Conservation (phyloP, 768 basidiomycete genomes). For the Multifurca ochricompacta region DNA sequence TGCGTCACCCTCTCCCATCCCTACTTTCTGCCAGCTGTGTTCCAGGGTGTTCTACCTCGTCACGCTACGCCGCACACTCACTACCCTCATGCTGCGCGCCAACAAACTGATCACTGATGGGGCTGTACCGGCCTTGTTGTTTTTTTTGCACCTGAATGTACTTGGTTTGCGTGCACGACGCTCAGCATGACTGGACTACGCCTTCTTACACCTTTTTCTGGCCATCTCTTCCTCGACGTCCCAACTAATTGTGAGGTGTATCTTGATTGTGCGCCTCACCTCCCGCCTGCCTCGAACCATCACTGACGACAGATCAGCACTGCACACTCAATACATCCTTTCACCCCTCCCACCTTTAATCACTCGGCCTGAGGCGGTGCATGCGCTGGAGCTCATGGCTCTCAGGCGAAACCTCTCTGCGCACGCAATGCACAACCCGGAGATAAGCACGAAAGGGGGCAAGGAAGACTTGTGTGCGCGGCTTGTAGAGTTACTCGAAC, state of each 20-base stretch:
- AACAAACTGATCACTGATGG: slow-evolving; percentile 52
- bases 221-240: slow-evolving; percentile 44
- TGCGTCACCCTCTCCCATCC: neutral
- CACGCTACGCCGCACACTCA: slow-evolving; percentile 46
- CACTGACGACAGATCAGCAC: slow-evolving; percentile 27
- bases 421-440: slow-evolving; percentile 41
- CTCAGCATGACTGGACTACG: slow-evolving; percentile 54
- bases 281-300: neutral
- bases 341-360: slow-evolving; percentile 44
- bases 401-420: slow-evolving; percentile 51
- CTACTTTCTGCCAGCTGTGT: neutral
- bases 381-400: slow-evolving; percentile 37
- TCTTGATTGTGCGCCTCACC: slow-evolving; percentile 37
- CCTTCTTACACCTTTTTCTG: slow-evolving; percentile 35
- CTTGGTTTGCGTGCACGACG: slow-evolving; percentile 46
- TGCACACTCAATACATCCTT: slow-evolving; percentile 42
- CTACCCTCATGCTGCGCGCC: slow-evolving; percentile 41
- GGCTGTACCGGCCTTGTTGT: slow-evolving; percentile 44
- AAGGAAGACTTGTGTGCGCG: slow-evolving; percentile 43
- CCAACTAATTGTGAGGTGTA: slow-evolving; percentile 47
- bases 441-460: slow-evolving; percentile 39
- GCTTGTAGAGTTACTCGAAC: slow-evolving; percentile 38
- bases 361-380: slow-evolving; percentile 33
- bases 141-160: slow-evolving; percentile 40
- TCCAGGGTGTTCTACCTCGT: slow-evolving; percentile 50